Evolutionary conservation across 2,329 filamentous ascomycete genomes (phyloP), one percentile per base, ranked within the genome.

Genomic region (Xylaria polymorpha): DNA sequence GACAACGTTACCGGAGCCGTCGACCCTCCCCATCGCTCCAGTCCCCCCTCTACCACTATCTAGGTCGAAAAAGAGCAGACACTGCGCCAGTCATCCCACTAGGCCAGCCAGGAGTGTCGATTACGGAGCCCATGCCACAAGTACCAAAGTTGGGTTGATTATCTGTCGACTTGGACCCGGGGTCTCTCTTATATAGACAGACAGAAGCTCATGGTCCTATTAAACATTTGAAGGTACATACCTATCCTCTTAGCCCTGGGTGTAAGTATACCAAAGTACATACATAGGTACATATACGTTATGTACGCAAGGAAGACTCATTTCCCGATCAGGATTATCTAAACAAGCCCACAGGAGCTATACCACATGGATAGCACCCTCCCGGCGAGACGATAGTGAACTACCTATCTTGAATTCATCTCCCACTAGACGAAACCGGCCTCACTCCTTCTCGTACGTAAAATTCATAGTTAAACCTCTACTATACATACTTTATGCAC

Each of bases 291-390:
- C 56, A 25, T 39, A 15, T 50, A 53, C 25, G 25, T 29, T 29
- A 37, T 3, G 48, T 50, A 29, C 48, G 25, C 25, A 41, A 64
- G 32, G 50, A 60, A 51, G 62, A 65, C 25, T 51, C 62, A n/a
- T 18, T 51, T 41, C 56, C 73, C 71, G 65, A 71, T 73, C 74
- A 74, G 74, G 64, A 73, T 70, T 70, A 68, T 67, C 64, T 73
- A 65, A 71, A 71, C 67, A 69, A 20, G 46, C 41, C 56, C 44
- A 61, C 56, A 46, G 22, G 25, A 51, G 46, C 51, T 65, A 25
- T 35, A 44, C 15, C 44, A 25, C 51, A 20, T 35, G 51, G 10
- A 56, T 15, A 57, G 10, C 44, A 29, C 43, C 35, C 58, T 66
- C 58, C 43, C 32, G 46, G 51, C 32, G 15, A 50, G 20, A 59